Evolutionary conservation across 306 rosid species (phyloP), one percentile per base, ranked within the genome.

Genomic region (Vigna unguiculata): DNA sequence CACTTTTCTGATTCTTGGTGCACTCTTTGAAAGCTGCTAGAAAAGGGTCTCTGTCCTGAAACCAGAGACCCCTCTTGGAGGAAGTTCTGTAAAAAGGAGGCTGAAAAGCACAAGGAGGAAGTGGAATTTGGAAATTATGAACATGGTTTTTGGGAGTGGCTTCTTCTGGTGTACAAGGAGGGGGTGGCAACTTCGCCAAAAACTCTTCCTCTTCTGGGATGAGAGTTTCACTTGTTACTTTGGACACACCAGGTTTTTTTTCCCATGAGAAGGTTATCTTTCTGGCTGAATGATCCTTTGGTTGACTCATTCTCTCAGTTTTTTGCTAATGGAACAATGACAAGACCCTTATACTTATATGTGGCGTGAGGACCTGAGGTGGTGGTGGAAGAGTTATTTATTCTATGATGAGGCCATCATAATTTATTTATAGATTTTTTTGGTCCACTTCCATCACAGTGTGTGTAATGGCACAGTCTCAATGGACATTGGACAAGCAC

Each of bases 191-290:
- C 64, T 85, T 85, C 2, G 59, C 54, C 76, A 74, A 52, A 28
- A 71, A 25, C 25, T 67, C 79, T 0, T 74, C 45, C 24, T 71
- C 84, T 72, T 45, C 76, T 11, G 38, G 14, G 17, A 48, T 71
- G 24, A 40, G 12, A 75, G 7, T 70, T 81, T 83, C 82, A 43
- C 17, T 72, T 20, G 36, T 40, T 71, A 48, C 79, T 63, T 90
- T 88, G 22, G 90, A 82, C 10, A 85, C 83, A 1, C 96, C 93
- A 4, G 94, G 93, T 62, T 86, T 86, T 54, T 85, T 86, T 83
- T 94, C 97, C 97, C 97, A 91, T 16, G 97, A 84, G 88, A 91
- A 93, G 76, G 89, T 84, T n/a, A 86, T 75, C 34, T 75, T 87
- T 46, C 81, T 86, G 28, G 25, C 54, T 9, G 80, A 81, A 62